Evolutionary conservation across 805 yeast species (phyloP), one percentile per base, ranked within the genome.

Genomic region (Yamadazyma sp.): DNA sequence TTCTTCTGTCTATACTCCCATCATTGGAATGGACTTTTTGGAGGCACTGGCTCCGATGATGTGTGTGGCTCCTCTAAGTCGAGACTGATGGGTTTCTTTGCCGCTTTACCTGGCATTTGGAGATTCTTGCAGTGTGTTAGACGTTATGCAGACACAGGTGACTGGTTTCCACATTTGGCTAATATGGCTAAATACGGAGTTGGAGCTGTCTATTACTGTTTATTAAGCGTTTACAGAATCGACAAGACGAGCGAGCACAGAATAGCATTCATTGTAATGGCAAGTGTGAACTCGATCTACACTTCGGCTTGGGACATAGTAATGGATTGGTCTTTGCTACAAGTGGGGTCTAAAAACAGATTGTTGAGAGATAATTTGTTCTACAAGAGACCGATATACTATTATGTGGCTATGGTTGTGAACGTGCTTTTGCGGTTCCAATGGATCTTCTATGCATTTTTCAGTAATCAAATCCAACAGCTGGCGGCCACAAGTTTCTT

Each of bases 301-400:
- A 73, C 90, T 22, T 60, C 84, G 0, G 46, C 80, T 3, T 93
- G 99, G 99, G 99, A 93, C 61, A 65, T 93, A 5, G 66, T 90
- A 28, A 88, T 93, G 95, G 99, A 93, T 66, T 93, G 96, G 91
- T 89, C 97, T 2, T 65, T 93, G 51, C 70, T 84, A 40, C 96
- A 87, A 57, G 66, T 77, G 19, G 73, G 69, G 10, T 71, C 83
- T 2, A 68, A 71, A 42, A 73, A 84, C 55, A 60, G 60, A 40
- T 61, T 82, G 18, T 65, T 90, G 35, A 71, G 97, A 49, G 81
- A 86, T 53, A 82, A 85, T 52, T 66, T 90, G 34, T 82, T 82
- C 28, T 81, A 75, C 50, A 70, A 72, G 39, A 59, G 62, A 9
- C 80, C 82, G 8, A 54, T 56, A 19, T 70, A 73, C 57, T 64